Evolutionary conservation across 2,329 filamentous ascomycete genomes (phyloP).

Genomic region (Penicillium sp.): DNA sequence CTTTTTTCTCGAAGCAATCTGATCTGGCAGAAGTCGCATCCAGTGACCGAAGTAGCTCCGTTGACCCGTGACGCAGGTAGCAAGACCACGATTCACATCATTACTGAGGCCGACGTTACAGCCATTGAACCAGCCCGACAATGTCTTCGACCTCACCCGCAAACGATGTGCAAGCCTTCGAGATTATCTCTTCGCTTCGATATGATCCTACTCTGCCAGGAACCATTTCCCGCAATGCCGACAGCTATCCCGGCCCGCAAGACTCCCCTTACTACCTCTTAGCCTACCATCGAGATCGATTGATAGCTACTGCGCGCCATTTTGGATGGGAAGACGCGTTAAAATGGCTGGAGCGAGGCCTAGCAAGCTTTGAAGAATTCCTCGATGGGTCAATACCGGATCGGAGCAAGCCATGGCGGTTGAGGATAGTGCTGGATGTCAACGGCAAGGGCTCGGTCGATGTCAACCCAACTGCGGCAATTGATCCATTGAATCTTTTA

Average conservation of each 20-base stretch:
- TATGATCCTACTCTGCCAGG: slow-evolving; percentile 66
- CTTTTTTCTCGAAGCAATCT: not conserved
- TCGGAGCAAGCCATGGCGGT: slow-evolving; percentile 40
- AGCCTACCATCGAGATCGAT: slow-evolving; percentile 74
- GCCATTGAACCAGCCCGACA: not conserved
- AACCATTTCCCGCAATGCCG: slow-evolving; percentile 30
- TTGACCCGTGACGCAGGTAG: not conserved
- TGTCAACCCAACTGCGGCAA: slow-evolving; percentile 32
- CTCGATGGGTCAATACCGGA: slow-evolving; percentile 40
- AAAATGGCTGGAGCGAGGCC: slow-evolving; percentile 35
- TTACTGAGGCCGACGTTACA: slow-evolving; percentile 34
- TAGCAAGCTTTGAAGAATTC: slow-evolving; percentile 29
- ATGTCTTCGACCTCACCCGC: slow-evolving; percentile 17
- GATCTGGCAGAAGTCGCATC: not conserved
- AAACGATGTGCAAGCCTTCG: slow-evolving; percentile 47
- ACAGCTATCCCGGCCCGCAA: slow-evolving; percentile 41
- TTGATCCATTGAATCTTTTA: slow-evolving; percentile 31
- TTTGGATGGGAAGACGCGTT: slow-evolving; percentile 51
- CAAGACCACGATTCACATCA: slow-evolving; percentile 18
- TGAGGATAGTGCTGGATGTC: slow-evolving; percentile 40
- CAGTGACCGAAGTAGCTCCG: not conserved
- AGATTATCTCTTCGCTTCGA: slow-evolving; percentile 72
- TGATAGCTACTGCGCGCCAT: slow-evolving; percentile 63
- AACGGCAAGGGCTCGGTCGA: slow-evolving; percentile 38
- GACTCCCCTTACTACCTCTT: slow-evolving; percentile 77